phyloP scores from a whole-genome alignment of 2,329 filamentous ascomycete species.

The Colletotrichum musicola region DNA sequence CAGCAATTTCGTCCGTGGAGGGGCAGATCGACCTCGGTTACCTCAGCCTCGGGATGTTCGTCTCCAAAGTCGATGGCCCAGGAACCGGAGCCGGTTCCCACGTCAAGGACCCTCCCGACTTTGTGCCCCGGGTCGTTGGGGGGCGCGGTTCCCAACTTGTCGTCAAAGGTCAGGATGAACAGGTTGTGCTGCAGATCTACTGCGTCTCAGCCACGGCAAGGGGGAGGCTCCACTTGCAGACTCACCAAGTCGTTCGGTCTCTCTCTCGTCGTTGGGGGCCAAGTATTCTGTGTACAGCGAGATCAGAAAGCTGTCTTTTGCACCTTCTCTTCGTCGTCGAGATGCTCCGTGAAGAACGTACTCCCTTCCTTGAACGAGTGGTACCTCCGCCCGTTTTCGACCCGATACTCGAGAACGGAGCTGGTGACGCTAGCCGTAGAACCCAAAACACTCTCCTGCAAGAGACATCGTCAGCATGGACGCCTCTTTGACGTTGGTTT shows the following conservation, averaged over 20 bases:
- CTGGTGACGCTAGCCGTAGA: background rate
- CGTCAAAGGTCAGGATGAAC: conserved; percentile 43
- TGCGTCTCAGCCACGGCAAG: background rate
- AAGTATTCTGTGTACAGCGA: background rate
- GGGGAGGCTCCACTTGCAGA: background rate
- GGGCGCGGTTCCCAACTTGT: conserved; percentile 41
- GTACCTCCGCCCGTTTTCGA: conserved; percentile 54
- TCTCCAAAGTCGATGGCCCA: conserved; percentile 51
- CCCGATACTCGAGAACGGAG: conserved; percentile 47
- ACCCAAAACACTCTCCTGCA: background rate
- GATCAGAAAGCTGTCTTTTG: too few relatives aligned
- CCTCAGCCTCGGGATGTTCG: conserved; percentile 47
- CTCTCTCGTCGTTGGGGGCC: conserved; percentile 39
- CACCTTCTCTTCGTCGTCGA: background rate
- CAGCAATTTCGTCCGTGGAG: accelerated
- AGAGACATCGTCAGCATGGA: too few relatives aligned
- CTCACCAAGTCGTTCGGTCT: conserved; percentile 45
- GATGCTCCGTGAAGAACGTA: background rate
- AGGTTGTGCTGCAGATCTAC: conserved; percentile 46
- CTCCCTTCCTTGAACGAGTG: conserved; percentile 43
- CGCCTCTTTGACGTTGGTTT: too few relatives aligned
- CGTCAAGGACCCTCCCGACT: conserved; percentile 44
- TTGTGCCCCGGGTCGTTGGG: conserved; percentile 34
- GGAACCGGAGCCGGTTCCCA: conserved; percentile 48
- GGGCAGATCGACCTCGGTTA: accelerated